Base-by-base conservation (phyloP, 2,329 filamentous ascomycete species). In the Monilinia fructigena region DNA sequence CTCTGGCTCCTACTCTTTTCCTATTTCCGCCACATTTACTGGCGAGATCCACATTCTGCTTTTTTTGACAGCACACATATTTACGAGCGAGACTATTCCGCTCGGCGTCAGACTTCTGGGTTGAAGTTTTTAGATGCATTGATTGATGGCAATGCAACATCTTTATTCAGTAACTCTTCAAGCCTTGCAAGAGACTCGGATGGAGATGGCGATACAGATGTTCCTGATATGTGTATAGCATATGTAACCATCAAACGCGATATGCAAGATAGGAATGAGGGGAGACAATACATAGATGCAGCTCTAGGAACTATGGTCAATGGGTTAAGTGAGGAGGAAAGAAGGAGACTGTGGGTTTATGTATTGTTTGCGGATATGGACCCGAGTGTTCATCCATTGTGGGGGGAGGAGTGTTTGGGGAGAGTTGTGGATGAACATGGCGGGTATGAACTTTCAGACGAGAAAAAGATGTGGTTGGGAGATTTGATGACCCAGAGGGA, bases 321-420 rank as follows among this genome's bases (percentile, higher is more conserved):
- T 20, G 69, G 70, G 7, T 66, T 75, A 35, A 72, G 69, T 14
- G 50, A 31, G 8, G 68, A 67, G 40, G 72, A 75, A 64, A 67
- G 73, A 48, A 56, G 55, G 26, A 70, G 31, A 14, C 23, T 54
- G 35, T 52, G 35, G n/a, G 18, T 62, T 26, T 40, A 45, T 62
- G 16, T 62, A 20, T 40, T 62, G 12, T 62, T 62, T 40, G 53
- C 53, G n/a, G 53, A 55, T 38, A 23, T 23, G 53, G 53, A 55
- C 16, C 53, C 53, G n/a, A 55, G 31, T 55, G 47, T 52, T 40
- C 59, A 62, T 62, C 59, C 59, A n/a, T 40, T 62, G 28, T 62
- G 59, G 59, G 23, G 20, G 4, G 31, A 54, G 48, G 47, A 53
- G 5, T 62, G 59, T 48, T 14, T 62, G 31, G 28, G 20, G 16